Evolutionary conservation across 2,329 filamentous ascomycete species (phyloP).

Genomic region (Metarhizium guizhouense): DNA sequence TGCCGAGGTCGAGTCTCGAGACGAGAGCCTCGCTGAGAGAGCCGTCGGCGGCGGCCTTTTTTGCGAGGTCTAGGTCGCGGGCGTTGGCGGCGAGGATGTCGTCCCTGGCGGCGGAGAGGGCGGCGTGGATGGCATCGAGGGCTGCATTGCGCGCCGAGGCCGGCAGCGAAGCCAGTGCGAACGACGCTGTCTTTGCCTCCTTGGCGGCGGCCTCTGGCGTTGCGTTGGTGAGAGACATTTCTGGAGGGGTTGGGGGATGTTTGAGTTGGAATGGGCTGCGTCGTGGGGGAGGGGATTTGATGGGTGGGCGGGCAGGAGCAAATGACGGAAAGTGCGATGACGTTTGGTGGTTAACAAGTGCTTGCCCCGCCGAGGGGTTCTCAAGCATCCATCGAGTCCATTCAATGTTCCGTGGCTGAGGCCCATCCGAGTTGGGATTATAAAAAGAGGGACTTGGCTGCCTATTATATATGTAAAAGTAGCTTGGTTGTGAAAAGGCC

Average conservation of each 20-base stretch:
- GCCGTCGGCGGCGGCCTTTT: constrained; percentile 64
- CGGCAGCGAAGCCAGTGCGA: constrained; percentile 71
- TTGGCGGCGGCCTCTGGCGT: constrained; percentile 68
- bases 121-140: constrained; percentile 71
- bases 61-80: constrained; percentile 68
- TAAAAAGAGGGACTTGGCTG: background rate
- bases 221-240: constrained; percentile 85
- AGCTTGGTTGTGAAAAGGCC: no score
- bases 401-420: no score
- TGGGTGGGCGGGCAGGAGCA: no score
- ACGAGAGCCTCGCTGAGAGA: constrained; percentile 73
- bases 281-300: background rate
- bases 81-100: constrained; percentile 82
- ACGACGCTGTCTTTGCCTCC: constrained; percentile 72
- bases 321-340: background rate
- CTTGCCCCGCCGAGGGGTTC: constrained; percentile 2
- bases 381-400: background rate
- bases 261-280: background rate
- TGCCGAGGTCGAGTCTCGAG: constrained; percentile 77
- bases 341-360: background rate
- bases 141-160: constrained; percentile 73
- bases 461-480: no score
- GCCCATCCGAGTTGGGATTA: background rate
- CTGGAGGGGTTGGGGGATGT: constrained; percentile 1
- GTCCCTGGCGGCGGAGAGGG: constrained; percentile 60